Evolutionary conservation across 2,329 filamentous ascomycete genomes (phyloP), one percentile per base, ranked within the genome.

Genomic region (Scolecobasidium constrictum): DNA sequence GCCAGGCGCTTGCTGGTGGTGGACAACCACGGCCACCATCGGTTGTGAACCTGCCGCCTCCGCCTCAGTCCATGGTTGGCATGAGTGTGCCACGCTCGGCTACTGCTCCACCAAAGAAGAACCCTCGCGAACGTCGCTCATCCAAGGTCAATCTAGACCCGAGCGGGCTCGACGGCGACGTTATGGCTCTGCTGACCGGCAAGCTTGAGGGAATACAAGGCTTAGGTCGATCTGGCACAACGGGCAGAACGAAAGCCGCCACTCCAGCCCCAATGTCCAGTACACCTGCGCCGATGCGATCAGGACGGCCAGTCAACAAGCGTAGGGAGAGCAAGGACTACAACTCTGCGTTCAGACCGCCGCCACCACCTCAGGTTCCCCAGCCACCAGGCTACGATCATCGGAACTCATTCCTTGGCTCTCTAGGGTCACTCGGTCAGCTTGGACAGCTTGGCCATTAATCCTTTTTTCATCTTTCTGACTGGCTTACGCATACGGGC

Each of bases 241-340:
- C 17, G 21, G 20, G 20, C 21, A 20, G 42, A 19, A 34, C 42
- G 26, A 41, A 23, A 31, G 38, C 43, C 6, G 43, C 35, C 11
- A 45, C 21, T n/a, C 36, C 35, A 9, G 37, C 16, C 11, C 28
- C 43, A 18, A 26, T 18, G 7, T 36, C 36, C 7, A 23, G 16
- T 6, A 36, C 36, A 5, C 35, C 35, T 2, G 23, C 35, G 6
- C 38, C 36, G 37, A 21, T 15, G 31, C 42, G 34, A 26, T 21
- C 38, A 12, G 20, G 26, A 26, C 15, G 43, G 18, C 40, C 37
- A 11, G 36, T 28, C 13, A 35, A 28, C 7, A 45, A 45, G 37
- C 39, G 33, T 13, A 17, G 43, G n/a, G 37, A 45, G 20, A 45
- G 43, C 11, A 45, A 36, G 41, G 43, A 45, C 4, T 45, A 43